These are phyloP conservation scores for barrel medic (Medicago truncatula) DNA, from an alignment of 306 rosid genomes.

Conservation along the genomic window MtrunA17r5.0-ANR NC_053048.1:8601501-8602000, in stretches of 20 bases:
- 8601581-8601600: slow-evolving; percentile 50
- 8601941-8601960: slow-evolving; percentile 60
- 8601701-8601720: slow-evolving; percentile 47
- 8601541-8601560: background rate
- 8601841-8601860: slow-evolving; percentile 50
- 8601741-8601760: slow-evolving; percentile 54
- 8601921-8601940: slow-evolving; percentile 65
- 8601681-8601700: slow-evolving; percentile 48
- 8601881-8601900: slow-evolving; percentile 58
- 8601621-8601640: slow-evolving; percentile 46
- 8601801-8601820: slow-evolving; percentile 45
- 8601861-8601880: slow-evolving; percentile 51
- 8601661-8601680: slow-evolving; percentile 60
- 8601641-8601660: slow-evolving; percentile 62
- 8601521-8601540: too few relatives aligned
- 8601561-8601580: slow-evolving; percentile 12
- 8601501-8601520: too few relatives aligned
- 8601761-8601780: slow-evolving; percentile 51
- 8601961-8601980: slow-evolving; percentile 48
- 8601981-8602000: slow-evolving; percentile 38
- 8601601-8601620: slow-evolving; percentile 48
- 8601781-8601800: slow-evolving; percentile 71
- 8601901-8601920: slow-evolving; percentile 65
- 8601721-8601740: slow-evolving; percentile 56
- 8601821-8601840: slow-evolving; percentile 63